Evolutionary conservation across 2,329 filamentous ascomycete genomes (phyloP).

Genomic region (Aspergillus spinulosporus): DNA sequence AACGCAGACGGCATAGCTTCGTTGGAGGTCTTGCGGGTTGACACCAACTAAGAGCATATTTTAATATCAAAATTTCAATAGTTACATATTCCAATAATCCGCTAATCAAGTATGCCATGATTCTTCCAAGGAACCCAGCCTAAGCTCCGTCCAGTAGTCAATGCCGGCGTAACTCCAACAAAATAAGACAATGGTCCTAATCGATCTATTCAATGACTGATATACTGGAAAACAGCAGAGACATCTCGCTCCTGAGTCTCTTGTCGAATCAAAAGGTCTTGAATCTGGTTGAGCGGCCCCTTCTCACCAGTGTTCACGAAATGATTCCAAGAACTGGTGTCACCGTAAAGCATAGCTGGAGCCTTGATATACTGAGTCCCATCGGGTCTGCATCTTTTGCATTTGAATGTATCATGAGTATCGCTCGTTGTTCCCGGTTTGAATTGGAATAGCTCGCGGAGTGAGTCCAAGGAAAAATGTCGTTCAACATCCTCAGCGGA

Average conservation of each 20-base stretch:
- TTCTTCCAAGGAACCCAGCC: background rate
- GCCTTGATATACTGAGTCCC: conserved; percentile 87
- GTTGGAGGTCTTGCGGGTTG: too few relatives aligned
- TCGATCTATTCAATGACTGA: conserved; percentile 67
- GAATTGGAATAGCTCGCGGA: conserved; percentile 94
- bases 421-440: conserved; percentile 81
- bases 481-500: conserved; percentile 95
- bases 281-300: conserved; percentile 73
- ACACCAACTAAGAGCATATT: background rate
- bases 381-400: conserved; percentile 87
- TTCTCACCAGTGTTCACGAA: conserved; percentile 74
- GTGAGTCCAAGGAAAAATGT: conserved; percentile 87
- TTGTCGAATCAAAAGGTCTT: conserved; percentile 86
- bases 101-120: conserved; percentile 7
- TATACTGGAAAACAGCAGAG: conserved; percentile 97
- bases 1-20: background rate
- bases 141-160: conserved; percentile 9
- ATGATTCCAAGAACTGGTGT: conserved; percentile 99
- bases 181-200: conserved; percentile 1
- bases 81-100: conserved; percentile 6
- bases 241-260: conserved; percentile 77
- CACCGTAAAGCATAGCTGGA: conserved; percentile 92
- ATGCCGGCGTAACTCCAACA: conserved; percentile 6
- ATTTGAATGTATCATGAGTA: conserved; percentile 98
- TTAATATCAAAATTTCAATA: conserved; percentile 10